A percentile compares a stretch with the other conserved stretches of the same genome.
Evolutionary conservation across 2,329 filamentous ascomycete genomes (phyloP).

Genomic region (Penicillium sp.): DNA sequence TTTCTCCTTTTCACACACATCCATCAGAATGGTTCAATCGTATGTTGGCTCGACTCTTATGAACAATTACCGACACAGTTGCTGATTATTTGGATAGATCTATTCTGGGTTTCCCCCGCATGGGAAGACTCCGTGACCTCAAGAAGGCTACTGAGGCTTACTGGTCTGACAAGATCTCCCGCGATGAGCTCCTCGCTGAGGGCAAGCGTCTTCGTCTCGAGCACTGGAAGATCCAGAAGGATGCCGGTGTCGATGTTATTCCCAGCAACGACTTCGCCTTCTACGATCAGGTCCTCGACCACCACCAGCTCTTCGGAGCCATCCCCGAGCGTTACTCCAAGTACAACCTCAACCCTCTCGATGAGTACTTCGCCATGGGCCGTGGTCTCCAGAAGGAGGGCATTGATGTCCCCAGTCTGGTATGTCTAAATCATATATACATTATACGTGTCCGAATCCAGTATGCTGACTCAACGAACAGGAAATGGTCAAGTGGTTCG

Average conservation of each 20-base stretch:
- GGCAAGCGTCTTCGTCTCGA: conserved; percentile 94
- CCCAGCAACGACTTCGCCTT: conserved; percentile 99
- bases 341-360: conserved; percentile 80
- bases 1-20: conserved; percentile 24
- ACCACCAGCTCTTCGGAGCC: conserved; percentile 56
- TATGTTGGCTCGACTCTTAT: conserved; percentile 38
- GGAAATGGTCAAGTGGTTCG: conserved; percentile 99
- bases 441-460: not conserved
- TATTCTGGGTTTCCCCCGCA: conserved; percentile 97
- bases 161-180: conserved; percentile 93
- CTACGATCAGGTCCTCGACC: conserved; percentile 54
- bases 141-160: conserved; percentile 99
- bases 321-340: conserved; percentile 91
- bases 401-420: conserved; percentile 84
- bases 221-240: conserved; percentile 99
- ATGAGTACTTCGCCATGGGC: conserved; percentile 99
- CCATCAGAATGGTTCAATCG: conserved; percentile 61
- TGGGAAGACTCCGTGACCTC: conserved; percentile 97
- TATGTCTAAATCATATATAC: conserved; percentile 40
- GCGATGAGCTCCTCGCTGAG: conserved; percentile 86
- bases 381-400: conserved; percentile 84
- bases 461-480: conserved; percentile 26
- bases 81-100: conserved; percentile 47
- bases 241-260: conserved; percentile 95
- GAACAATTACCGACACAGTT: not conserved